These are phyloP conservation scores for Jaltomata sinuosa DNA, from an alignment of 257 asterid species.

Conservation along the genomic window DNA sequence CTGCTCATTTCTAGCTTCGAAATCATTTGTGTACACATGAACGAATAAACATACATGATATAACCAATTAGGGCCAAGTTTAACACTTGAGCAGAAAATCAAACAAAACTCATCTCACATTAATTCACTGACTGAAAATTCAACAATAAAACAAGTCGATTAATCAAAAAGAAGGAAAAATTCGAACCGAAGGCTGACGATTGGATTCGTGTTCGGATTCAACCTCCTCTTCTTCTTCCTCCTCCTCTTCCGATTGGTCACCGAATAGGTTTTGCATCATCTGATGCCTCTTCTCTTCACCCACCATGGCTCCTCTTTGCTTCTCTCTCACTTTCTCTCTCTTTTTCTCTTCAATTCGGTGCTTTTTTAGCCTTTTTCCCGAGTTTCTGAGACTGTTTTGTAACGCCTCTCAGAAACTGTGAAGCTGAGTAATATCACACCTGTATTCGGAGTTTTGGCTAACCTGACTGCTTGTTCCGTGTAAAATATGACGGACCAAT, in stretches of 20 bases:
- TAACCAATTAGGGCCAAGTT: not conserved
- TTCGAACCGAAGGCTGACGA: slow-evolving; percentile 77
- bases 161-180: not conserved
- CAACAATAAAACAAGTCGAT: not conserved
- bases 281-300: slow-evolving; percentile 96
- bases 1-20: not conserved
- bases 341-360: not conserved
- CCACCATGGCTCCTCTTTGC: slow-evolving; percentile 45
- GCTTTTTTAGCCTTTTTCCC: not conserved
- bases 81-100: not conserved
- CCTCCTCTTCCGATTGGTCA: slow-evolving; percentile 94
- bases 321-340: not conserved
- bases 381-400: not conserved
- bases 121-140: not conserved
- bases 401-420: not conserved
- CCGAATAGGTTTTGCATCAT: slow-evolving; percentile 99
- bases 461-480: not conserved
- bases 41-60: not conserved
- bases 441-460: not conserved
- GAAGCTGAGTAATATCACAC: not conserved
- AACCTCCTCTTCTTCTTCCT: slow-evolving; percentile 79
- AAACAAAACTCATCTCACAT: not conserved
- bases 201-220: slow-evolving; percentile 96
- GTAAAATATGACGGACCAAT: not conserved
- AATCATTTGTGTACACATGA: not conserved